phyloP scores from a whole-genome alignment of 208 protist species.

The Acanthamoeba royreba region DNA sequence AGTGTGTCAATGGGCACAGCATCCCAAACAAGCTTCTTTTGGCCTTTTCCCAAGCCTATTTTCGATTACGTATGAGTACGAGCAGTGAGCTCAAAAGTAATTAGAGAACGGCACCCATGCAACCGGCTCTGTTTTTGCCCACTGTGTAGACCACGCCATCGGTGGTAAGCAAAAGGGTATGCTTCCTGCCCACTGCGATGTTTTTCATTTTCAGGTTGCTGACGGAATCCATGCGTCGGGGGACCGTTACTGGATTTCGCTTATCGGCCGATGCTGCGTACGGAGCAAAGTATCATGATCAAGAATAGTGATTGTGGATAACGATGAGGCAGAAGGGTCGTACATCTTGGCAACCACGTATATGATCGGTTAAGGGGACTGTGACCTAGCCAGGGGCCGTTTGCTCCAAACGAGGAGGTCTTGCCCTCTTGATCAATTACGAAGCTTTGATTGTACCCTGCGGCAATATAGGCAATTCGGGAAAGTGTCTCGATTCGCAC shows the following conservation, averaged over 20 bases:
- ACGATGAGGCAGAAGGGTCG: not conserved
- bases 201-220: not conserved
- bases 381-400: constrained; percentile 8
- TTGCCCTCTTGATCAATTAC: not conserved
- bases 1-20: not conserved
- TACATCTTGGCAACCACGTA: not conserved
- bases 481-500: not conserved
- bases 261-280: not conserved
- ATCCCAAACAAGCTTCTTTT: not conserved
- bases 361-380: not conserved
- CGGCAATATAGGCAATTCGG: not conserved
- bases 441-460: constrained; percentile 29
- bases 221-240: not conserved
- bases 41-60: not conserved
- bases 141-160: not conserved
- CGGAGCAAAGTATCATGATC: not conserved
- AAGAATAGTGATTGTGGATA: not conserved
- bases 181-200: not conserved
- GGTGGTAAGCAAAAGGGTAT: not conserved
- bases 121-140: not conserved
- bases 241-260: not conserved
- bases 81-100: not conserved
- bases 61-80: not conserved
- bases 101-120: not conserved
- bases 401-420: not conserved